Percentiles rank a stretch among this genome's conserved stretches.
Conservation (phyloP, 2,329 filamentous ascomycete genomes). For the Neofusicoccum parvum region DNA sequence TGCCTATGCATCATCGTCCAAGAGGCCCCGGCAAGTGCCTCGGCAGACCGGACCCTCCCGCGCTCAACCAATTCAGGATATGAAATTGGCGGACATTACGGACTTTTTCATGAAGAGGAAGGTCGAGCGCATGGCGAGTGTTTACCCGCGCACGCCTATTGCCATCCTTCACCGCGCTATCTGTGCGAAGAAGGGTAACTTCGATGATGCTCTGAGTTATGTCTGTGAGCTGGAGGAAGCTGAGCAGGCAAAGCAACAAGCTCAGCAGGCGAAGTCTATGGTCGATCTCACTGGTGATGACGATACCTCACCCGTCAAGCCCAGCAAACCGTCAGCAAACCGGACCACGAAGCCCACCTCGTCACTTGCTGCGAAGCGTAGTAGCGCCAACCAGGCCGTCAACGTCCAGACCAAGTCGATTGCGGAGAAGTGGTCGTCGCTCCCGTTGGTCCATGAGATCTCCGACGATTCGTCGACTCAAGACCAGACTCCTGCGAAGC, state of each 20-base stretch:
- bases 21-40: neutral
- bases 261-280: neutral
- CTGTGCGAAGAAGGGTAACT: conserved; percentile 52
- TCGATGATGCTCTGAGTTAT: conserved; percentile 56
- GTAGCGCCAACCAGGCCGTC: conserved; percentile 30
- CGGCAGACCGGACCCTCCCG: conserved; percentile 37
- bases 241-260: neutral
- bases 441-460: neutral
- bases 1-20: conserved; percentile 17
- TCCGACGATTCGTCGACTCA: neutral
- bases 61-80: conserved; percentile 34
- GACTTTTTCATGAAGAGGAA: conserved; percentile 55
- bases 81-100: conserved; percentile 34
- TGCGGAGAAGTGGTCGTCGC: neutral
- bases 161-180: conserved; percentile 54
- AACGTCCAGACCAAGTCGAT: conserved; percentile 28
- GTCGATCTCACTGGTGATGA: conserved; percentile 41
- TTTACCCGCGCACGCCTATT: conserved; percentile 53
- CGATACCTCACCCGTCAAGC: conserved; percentile 31
- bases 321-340: conserved; percentile 42
- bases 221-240: conserved; percentile 46
- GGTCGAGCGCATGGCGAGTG: conserved; percentile 53
- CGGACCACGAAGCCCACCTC: conserved; percentile 57
- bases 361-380: conserved; percentile 61
- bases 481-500: conserved; percentile 22